Evolutionary conservation across 176 grass and related monocot genomes (phyloP), one percentile per base, ranked within the genome.

Genomic region (Pontederia paniculata): DNA sequence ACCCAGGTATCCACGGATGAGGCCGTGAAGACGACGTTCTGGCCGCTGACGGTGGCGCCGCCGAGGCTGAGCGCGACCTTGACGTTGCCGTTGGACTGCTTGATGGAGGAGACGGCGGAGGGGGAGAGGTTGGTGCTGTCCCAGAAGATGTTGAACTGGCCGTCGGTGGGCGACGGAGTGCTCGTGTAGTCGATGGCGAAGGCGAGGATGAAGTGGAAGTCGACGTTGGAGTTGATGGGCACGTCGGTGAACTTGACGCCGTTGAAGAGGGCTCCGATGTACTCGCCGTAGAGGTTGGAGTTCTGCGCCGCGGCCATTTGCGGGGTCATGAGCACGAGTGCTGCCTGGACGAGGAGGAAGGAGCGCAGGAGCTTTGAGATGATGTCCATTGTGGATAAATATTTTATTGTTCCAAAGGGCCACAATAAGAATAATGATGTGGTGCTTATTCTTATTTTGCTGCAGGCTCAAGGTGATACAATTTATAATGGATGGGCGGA

Each of bases 181-280:
- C 67, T 73, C 16, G 76, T 78, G 57, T 90, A 97, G 65, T 97
- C 86, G 64, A 97, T 84, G 71, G 48, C 74, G 60, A 97, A 97
- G 19, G 91, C 51, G 3, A 80, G 59, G 69, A 90, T 76, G 74
- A 59, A 90, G 64, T 97, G 71, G 58, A 90, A 73, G 7, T 56
- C 44, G 28, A 83, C 77, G 1, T 49, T 56, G 1, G 79, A 62
- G 56, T 83, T 73, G 23, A 96, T 68, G 1, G 82, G 90, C 45
- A 96, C 85, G 51, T 96, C 90, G 18, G 59, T 52, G 77, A 96
- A 96, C 63, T 74, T 59, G n/a, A 96, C 90, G 2, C 82, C 82
- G 3, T 50, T 65, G 73, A 55, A 83, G 58, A 49, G 15, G 5
- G 83, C 91, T 18, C 91, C 91, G 46, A 97, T 97, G 77, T 97